Evolutionary conservation across 164 flowering plant species (phyloP).

Genomic region (Protea cynaroides): DNA sequence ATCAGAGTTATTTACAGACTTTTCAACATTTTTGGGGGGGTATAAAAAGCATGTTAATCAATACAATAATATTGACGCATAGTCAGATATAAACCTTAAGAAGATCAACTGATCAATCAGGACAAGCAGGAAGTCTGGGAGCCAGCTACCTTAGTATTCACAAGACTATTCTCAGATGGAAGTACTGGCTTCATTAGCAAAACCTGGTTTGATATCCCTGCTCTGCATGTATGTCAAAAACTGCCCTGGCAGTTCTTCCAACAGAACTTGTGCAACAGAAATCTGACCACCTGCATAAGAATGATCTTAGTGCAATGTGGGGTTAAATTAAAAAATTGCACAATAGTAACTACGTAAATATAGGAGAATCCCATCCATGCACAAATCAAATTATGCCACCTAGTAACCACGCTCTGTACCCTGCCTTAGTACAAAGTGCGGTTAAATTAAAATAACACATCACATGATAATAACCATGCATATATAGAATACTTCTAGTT

Average conservation of each 20-base stretch:
- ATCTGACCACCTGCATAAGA: constrained; percentile 41
- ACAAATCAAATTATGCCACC: too few species aligned
- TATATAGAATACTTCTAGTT: too few species aligned
- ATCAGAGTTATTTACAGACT: not conserved
- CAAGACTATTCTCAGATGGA: not conserved
- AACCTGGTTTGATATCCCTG: constrained; percentile 44
- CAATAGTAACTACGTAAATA: too few species aligned
- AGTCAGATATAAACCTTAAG: too few species aligned
- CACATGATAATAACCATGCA: too few species aligned
- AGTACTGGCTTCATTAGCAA: constrained; percentile 2
- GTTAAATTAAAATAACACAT: too few species aligned
- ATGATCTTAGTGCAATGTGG: not conserved
- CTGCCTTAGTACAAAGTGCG: too few species aligned
- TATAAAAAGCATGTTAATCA: not conserved
- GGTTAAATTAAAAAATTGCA: not conserved
- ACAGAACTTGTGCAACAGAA: constrained; percentile 46
- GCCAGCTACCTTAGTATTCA: not conserved
- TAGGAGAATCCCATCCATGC: too few species aligned
- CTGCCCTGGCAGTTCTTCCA: constrained; percentile 72
- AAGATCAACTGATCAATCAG: not conserved
- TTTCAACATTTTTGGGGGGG: not conserved
- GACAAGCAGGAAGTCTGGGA: not conserved
- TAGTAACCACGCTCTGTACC: too few species aligned
- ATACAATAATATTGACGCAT: too few species aligned
- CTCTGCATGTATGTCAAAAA: constrained; percentile 50